phyloP scores from a whole-genome alignment of 305 asterid species.

The Nicotiana rustica region DNA sequence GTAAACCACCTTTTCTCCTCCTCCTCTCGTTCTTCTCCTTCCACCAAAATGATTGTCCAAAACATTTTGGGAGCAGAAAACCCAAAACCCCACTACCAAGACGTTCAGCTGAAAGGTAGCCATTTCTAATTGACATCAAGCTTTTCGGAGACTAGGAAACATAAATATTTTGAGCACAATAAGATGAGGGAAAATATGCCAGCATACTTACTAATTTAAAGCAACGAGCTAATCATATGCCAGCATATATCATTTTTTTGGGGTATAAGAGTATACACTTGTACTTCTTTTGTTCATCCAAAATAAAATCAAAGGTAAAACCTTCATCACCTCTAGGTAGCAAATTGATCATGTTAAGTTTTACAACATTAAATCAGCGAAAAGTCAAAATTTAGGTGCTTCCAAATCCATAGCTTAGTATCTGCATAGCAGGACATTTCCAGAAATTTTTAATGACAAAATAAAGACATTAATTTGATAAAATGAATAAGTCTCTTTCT shows the following conservation, averaged over 20 bases:
- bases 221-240: constrained; percentile 17
- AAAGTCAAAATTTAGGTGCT: constrained; percentile 25
- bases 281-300: constrained; percentile 20
- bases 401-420: constrained; percentile 11
- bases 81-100: constrained; percentile 18
- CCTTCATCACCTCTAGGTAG: background rate
- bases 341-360: constrained; percentile 21
- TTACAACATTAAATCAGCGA: background rate
- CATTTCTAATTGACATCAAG: background rate
- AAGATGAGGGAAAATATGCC: background rate
- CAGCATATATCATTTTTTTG: background rate
- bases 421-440: background rate
- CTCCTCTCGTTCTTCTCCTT: constrained; percentile 20
- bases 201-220: background rate
- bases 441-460: background rate
- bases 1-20: constrained; percentile 3
- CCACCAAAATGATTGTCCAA: background rate
- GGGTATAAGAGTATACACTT: background rate
- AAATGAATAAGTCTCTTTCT: constrained; percentile 6
- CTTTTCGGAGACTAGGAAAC: constrained; percentile 9
- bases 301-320: constrained; percentile 19
- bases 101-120: background rate
- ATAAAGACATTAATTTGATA: constrained; percentile 5
- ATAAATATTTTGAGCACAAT: constrained; percentile 13
- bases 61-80: constrained; percentile 1